Evolutionary conservation across 2,329 filamentous ascomycete genomes (phyloP).

Genomic region (Colletotrichum phormii): DNA sequence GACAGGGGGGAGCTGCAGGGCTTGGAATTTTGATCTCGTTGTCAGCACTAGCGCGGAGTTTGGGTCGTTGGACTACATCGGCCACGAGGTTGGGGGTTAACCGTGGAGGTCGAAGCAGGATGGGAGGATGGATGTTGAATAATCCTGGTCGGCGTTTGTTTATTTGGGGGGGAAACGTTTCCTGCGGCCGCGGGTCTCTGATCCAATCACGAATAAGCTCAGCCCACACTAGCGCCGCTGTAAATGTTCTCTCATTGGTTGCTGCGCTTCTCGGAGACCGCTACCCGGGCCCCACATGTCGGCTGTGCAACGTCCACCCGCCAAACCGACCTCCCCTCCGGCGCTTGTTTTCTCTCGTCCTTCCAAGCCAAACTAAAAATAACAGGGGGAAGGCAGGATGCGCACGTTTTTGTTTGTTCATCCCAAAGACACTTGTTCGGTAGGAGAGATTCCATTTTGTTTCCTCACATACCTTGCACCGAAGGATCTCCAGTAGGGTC

Average conservation of each 20-base stretch:
- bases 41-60: constrained; percentile 21
- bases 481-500: constrained; percentile 4
- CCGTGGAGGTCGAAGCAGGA: neutral
- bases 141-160: constrained; percentile 1
- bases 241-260: neutral
- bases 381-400: neutral
- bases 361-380: constrained; percentile 28
- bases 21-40: neutral
- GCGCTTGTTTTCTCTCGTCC: constrained; percentile 17
- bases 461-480: neutral
- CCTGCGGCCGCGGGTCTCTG: neutral
- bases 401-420: neutral
- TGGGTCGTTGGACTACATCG: neutral
- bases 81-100: neutral
- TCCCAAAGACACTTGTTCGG: constrained; percentile 9
- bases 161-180: constrained; percentile 1
- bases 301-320: constrained; percentile 21
- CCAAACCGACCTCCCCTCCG: neutral
- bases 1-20: neutral
- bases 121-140: neutral
- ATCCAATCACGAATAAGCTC: neutral
- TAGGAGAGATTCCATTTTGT: neutral
- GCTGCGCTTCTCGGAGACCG: constrained; percentile 1
- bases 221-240: neutral
- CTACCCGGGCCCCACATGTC: neutral